These are phyloP conservation scores for Pyrus hybrid DNA, from an alignment of 331 rosid genomes.

Conservation along the genomic window DNA sequence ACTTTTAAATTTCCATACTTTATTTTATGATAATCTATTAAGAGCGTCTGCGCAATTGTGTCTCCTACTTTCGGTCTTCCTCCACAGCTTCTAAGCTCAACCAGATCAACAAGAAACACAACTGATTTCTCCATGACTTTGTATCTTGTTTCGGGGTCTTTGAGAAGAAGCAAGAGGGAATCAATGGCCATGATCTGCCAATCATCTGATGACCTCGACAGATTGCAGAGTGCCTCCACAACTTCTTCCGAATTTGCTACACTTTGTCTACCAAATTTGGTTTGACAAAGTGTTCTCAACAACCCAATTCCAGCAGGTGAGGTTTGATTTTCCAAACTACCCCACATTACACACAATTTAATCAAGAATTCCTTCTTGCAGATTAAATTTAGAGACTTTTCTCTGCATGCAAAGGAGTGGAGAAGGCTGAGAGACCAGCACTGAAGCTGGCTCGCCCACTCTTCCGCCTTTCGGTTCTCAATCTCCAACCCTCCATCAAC, in stretches of 20 bases:
- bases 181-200: conserved; percentile 52
- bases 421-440: conserved; percentile 60
- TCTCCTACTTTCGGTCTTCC: conserved; percentile 33
- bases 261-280: conserved; percentile 39
- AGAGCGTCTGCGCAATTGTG: conserved; percentile 29
- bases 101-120: conserved; percentile 50
- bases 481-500: conserved; percentile 38
- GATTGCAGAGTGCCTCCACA: conserved; percentile 29
- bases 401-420: conserved; percentile 48
- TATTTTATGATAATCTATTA: conserved; percentile 54
- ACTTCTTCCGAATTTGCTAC: conserved; percentile 27
- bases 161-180: conserved; percentile 44
- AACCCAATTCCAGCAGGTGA: conserved; percentile 55
- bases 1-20: conserved; percentile 35
- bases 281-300: conserved; percentile 35
- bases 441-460: conserved; percentile 65
- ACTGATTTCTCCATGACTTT: conserved; percentile 35
- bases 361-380: conserved; percentile 36
- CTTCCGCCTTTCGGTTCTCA: conserved; percentile 62
- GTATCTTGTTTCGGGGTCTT: conserved; percentile 44
- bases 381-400: conserved; percentile 33
- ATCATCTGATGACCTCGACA: conserved; percentile 69
- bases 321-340: conserved; percentile 29
- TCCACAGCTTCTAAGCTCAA: conserved; percentile 33
- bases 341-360: conserved; percentile 46